Conservation (phyloP, 192 early-diverging fungal genomes). For the Linnemannia elongata region DNA sequence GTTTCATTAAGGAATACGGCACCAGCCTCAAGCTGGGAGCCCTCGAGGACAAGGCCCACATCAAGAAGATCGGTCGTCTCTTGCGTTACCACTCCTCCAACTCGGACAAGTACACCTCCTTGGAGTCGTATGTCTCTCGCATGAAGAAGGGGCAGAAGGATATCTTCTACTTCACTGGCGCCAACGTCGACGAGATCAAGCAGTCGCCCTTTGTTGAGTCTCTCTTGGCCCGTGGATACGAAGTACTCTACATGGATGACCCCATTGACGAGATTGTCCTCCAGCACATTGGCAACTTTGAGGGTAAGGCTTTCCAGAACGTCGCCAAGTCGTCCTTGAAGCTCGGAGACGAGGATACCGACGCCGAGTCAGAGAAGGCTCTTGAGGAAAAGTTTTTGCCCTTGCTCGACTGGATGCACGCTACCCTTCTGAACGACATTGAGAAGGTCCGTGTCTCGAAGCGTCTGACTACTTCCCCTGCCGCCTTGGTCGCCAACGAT, state of each 20-base stretch:
- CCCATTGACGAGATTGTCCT: slow-evolving; percentile 84
- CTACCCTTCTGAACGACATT: slow-evolving; percentile 61
- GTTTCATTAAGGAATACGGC: slow-evolving; percentile 84
- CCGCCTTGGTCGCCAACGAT: slow-evolving; percentile 76
- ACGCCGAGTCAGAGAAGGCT: slow-evolving; percentile 60
- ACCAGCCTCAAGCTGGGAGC: slow-evolving; percentile 89
- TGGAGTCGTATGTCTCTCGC: slow-evolving; percentile 84
- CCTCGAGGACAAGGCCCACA: slow-evolving; percentile 82
- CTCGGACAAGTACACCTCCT: slow-evolving; percentile 63
- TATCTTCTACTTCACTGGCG: slow-evolving; percentile 90
- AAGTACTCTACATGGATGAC: slow-evolving; percentile 88
- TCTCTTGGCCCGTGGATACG: slow-evolving; percentile 87
- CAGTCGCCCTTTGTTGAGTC: slow-evolving; percentile 94
- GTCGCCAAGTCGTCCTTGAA: slow-evolving; percentile 76
- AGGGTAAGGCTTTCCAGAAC: slow-evolving; percentile 85
- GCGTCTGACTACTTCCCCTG: slow-evolving; percentile 82
- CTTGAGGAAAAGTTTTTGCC: slow-evolving; percentile 67
- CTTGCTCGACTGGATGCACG: slow-evolving; percentile 69
- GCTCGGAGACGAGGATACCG: slow-evolving; percentile 71
- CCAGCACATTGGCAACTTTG: slow-evolving; percentile 78
- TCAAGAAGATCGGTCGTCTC: slow-evolving; percentile 83
- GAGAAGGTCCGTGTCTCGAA: slow-evolving; percentile 79
- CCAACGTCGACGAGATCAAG: slow-evolving; percentile 73
- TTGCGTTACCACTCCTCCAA: slow-evolving; percentile 85
- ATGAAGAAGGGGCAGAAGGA: slow-evolving; percentile 94